Evolutionary conservation across 2,329 filamentous ascomycete genomes (phyloP), one percentile per base, ranked within the genome.

Genomic region (Cladosporium oxysporum): DNA sequence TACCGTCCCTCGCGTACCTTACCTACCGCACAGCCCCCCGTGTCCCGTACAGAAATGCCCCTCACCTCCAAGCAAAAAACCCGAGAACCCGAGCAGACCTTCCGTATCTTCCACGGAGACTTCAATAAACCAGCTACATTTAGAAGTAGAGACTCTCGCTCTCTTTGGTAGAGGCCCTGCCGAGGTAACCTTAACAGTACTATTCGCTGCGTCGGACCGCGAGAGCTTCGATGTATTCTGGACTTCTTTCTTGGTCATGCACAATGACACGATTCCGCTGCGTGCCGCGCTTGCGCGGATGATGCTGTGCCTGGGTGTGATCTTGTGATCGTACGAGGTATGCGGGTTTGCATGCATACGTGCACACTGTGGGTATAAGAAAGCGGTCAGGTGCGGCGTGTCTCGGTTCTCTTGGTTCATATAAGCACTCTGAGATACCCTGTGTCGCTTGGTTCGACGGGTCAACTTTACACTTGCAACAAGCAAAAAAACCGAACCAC

Each of bases 321-420:
- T 31, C 52, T 55, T 55, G 52, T 55, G 52, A 55, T 55, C 52
- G 52, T 55, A 55, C 52, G 52, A 55, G 52, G 41, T 47, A 47
- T 47, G 41, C n/a, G 41, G 41, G 18, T 47, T 47, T 47, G 18
- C 37, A 29, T 31, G 28, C 28, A 55, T 31, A 29, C 52, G 5
- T 55, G 52, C 52, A 23, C 29, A 29, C 50, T 12, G 50, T 16
- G 31, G 3, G 50, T 53, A 33, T 31, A 53, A 55, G 52, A 33
- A 33, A 16, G 18, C 23, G 23, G 52, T 55, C 52, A 55, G 52
- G 52, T 31, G 41, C 18, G 52, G 16, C 52, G 7, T 16, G 16
- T 31, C 28, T 55, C 29, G 52, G 52, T 33, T 55, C 28, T 31
- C n/a, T 7, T 28, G 33, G 52, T n/a, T 33, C 18, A 31, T 55